Conservation (phyloP, 495 filamentous ascomycete species). For the Lentithecium fluviatile region DNA sequence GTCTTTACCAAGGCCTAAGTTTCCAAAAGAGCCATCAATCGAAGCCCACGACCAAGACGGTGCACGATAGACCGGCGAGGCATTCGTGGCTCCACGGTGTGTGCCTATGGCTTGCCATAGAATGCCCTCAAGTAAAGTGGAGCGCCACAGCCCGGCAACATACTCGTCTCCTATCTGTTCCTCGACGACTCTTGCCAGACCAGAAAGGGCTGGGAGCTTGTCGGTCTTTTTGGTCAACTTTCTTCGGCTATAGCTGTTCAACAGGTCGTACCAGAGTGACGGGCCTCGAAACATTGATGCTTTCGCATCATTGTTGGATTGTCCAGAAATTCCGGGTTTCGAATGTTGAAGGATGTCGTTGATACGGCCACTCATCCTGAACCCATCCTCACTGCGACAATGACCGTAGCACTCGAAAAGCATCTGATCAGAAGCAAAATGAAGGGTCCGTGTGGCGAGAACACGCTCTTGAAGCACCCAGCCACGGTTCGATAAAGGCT, state of each 20-base stretch:
- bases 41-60: conserved; percentile 22
- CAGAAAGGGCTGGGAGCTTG: conserved; percentile 9
- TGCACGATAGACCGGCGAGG: conserved; percentile 3
- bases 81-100: not conserved
- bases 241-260: not conserved
- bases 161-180: not conserved
- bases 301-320: not conserved
- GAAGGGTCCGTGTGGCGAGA: conserved; percentile 4
- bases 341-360: not conserved
- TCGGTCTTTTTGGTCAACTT: conserved; percentile 3
- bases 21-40: conserved; percentile 9
- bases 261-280: not conserved
- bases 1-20: conserved; percentile 10
- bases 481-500: conserved; percentile 3
- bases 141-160: conserved; percentile 16
- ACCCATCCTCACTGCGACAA: not conserved
- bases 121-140: not conserved
- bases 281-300: not conserved
- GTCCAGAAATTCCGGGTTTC: not conserved
- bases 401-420: conserved; percentile 10
- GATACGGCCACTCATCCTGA: not conserved
- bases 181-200: conserved; percentile 3
- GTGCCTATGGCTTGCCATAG: conserved; percentile 12
- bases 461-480: conserved; percentile 21
- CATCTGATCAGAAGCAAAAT: conserved; percentile 9